These are phyloP conservation scores for Bacterosira constricta DNA, from an alignment of 108 stramenopile species.

Conservation along the genomic window DNA sequence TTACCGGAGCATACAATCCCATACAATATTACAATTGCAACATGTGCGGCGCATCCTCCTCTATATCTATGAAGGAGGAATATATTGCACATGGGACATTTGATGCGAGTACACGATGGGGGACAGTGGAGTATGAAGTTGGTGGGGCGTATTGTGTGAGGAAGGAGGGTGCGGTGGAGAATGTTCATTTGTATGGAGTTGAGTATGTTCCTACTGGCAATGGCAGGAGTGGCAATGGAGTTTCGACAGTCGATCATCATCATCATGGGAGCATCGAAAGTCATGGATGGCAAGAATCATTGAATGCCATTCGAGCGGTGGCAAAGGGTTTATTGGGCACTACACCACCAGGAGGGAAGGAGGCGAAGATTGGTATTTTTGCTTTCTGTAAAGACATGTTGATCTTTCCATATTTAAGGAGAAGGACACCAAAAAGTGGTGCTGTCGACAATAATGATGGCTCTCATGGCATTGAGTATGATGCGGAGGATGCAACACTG, in stretches of 20 bases:
- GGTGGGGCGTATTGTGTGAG: slow-evolving; percentile 68
- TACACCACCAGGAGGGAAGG: slow-evolving; percentile 12
- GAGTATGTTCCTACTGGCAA: slow-evolving; percentile 50
- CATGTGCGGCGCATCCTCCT: slow-evolving; percentile 56
- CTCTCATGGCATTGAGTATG: slow-evolving; percentile 6
- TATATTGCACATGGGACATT: slow-evolving; percentile 20
- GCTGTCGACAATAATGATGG: neutral
- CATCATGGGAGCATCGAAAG: slow-evolving; percentile 31
- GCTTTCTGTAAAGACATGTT: slow-evolving; percentile 54
- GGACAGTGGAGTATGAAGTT: slow-evolving; percentile 79
- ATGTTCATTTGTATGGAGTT: slow-evolving; percentile 66
- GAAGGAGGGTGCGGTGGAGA: slow-evolving; percentile 22
- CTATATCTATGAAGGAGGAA: slow-evolving; percentile 37
- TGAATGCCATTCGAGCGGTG: slow-evolving; percentile 30
- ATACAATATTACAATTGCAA: slow-evolving; percentile 55
- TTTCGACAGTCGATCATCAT: slow-evolving; percentile 27
- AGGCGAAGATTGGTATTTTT: slow-evolving; percentile 50
- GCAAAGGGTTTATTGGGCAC: slow-evolving; percentile 23
- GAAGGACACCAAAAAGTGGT: slow-evolving; percentile 12
- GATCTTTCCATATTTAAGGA: slow-evolving; percentile 43
- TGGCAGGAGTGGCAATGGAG: slow-evolving; percentile 37
- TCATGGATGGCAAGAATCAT: slow-evolving; percentile 35
- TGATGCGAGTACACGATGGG: slow-evolving; percentile 36
- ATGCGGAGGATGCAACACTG: slow-evolving; percentile 40
- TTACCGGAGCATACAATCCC: neutral